Evolutionary conservation across 441 rosid genomes (phyloP), one percentile per base, ranked within the genome.

Genomic region (Erysimum cheiri): DNA sequence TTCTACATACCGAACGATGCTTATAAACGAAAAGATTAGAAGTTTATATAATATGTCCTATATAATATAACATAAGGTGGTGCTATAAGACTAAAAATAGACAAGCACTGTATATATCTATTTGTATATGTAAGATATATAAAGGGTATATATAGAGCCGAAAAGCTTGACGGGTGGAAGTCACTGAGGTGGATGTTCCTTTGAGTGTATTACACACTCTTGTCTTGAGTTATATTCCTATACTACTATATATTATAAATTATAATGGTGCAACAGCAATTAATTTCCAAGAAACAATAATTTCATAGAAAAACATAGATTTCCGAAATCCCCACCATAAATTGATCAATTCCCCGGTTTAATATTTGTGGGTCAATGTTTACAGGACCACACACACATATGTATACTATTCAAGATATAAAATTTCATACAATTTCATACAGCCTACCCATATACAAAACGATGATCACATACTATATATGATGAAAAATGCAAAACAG

Each of bases 161-260:
- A 76, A 90, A 92, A 92, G 87, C 84, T 85, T 87, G 95, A 90
- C 95, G 83, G 83, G 77, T 79, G 84, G 76, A 79, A 83, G 73
- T 72, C 80, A 59, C 69, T 24, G 81, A 88, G 85, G 73, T 84
- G 70, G 50, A 76, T 77, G 76, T 88, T 80, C 72, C 91, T 88
- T 93, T 83, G 96, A 91, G 97, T 91, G 97, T 82, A 84, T 81
- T 82, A 76, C 91, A 89, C 97, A 85, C 88, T 69, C 78, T 69
- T 65, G 55, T 62, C 67, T 59, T 49, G 66, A 41, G 48, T 50
- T 61, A 67, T 72, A 60, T 76, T 59, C 73, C 53, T 72, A 76
- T 58, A 64, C 36, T 49, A 56, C 14, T 57, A 64, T 56, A 37
- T 70, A 50, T 39, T 54, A 74, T 61, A 54, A 62, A 19, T 17